Evolutionary conservation across 805 yeast genomes (phyloP).

Genomic region (Starmerella riodocensis): DNA sequence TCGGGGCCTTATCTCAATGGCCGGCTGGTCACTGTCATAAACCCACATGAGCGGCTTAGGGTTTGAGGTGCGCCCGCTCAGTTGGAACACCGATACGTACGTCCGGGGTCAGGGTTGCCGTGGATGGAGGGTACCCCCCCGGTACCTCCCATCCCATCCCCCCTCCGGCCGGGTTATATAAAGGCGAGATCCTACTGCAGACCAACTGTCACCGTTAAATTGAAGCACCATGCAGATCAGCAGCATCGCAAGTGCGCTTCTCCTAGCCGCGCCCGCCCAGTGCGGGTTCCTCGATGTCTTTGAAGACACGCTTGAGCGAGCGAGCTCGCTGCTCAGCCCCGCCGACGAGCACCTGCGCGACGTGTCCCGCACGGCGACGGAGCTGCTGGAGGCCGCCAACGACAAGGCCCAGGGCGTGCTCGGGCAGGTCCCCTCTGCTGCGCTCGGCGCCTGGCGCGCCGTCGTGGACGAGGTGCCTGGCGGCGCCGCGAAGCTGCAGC

Average conservation of each 20-base stretch:
- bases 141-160: no score
- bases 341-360: constrained; percentile 13
- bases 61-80: no score
- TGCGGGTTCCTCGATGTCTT: constrained; percentile 15
- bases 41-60: no score
- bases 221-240: constrained; percentile 8
- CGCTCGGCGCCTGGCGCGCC: constrained; percentile 24
- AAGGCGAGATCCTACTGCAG: no score
- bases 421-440: constrained; percentile 23
- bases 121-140: no score
- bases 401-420: constrained; percentile 15
- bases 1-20: no score
- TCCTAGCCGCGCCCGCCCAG: constrained; percentile 16
- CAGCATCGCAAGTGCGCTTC: constrained; percentile 7
- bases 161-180: no score
- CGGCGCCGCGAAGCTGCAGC: constrained; percentile 21
- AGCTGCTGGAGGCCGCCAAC: constrained; percentile 23
- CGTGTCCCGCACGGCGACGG: constrained; percentile 6
- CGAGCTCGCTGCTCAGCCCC: constrained; percentile 8
- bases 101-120: no score
- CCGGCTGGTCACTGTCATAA: no score
- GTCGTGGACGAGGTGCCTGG: constrained; percentile 23
- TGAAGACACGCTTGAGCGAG: constrained; percentile 12
- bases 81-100: no score
- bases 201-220: no score